Percentiles rank a stretch among this genome's conserved stretches.
These are phyloP conservation scores for Heliocybe sulcata DNA, from an alignment of 1,284 basidiomycete species.

Conservation along the genomic window DNA sequence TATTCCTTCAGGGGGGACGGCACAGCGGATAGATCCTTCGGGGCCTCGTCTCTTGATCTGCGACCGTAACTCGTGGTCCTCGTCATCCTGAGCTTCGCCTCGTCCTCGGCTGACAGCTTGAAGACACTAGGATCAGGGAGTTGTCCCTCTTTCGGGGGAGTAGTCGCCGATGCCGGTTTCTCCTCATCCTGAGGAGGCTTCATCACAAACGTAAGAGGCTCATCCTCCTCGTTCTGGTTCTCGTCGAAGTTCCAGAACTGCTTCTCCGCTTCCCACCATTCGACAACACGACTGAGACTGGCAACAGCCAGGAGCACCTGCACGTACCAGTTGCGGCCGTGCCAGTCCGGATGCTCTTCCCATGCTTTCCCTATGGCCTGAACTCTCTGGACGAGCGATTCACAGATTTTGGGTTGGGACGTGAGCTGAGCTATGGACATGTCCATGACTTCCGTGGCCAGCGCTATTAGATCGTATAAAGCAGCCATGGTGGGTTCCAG, in stretches of 20 bases:
- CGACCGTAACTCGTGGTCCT: slow-evolving; percentile 44
- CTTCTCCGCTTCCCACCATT: slow-evolving; percentile 99
- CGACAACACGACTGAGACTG: slow-evolving; percentile 90
- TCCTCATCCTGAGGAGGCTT: slow-evolving; percentile 71
- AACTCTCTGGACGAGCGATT: slow-evolving; percentile 82
- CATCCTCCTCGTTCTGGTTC: slow-evolving; percentile 84
- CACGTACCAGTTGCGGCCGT: slow-evolving; percentile 97
- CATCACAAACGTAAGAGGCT: slow-evolving; percentile 84
- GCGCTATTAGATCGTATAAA: slow-evolving; percentile 87
- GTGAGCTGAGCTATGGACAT: slow-evolving; percentile 86
- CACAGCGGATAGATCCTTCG: slow-evolving; percentile 32
- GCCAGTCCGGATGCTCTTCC: slow-evolving; percentile 98
- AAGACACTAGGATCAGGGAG: slow-evolving; percentile 15
- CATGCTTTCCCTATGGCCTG: slow-evolving; percentile 90
- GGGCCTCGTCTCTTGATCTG: slow-evolving; percentile 49
- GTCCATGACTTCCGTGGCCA: slow-evolving; percentile 94
- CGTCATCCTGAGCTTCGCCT: slow-evolving; percentile 41
- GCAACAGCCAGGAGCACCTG: slow-evolving; percentile 96
- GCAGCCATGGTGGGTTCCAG: slow-evolving; percentile 87
- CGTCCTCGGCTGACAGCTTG: slow-evolving; percentile 51
- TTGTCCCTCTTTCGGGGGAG: slow-evolving; percentile 19
- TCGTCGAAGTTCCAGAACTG: slow-evolving; percentile 99
- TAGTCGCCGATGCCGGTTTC: slow-evolving; percentile 27
- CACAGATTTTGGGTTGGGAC: slow-evolving; percentile 78
- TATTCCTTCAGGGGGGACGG: slow-evolving; percentile 8